Percentiles rank a stretch among this genome's conserved stretches.
These are phyloP conservation scores for Aspergillus sclerotioniger DNA, from an alignment of 495 filamentous ascomycete species.

Conservation along the genomic window DNA sequence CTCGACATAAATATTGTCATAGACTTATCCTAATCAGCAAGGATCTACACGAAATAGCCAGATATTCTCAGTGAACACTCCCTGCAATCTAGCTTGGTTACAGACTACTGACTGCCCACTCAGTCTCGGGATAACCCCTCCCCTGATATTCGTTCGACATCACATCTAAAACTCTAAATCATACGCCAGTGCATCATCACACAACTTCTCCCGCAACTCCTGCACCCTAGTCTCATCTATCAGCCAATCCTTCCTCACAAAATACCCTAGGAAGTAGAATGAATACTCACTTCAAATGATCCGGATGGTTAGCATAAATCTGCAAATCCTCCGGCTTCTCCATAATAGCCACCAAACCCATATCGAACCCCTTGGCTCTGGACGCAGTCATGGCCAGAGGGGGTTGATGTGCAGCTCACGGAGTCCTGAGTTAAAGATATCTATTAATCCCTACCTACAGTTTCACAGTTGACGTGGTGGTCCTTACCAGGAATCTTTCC, in stretches of 20 bases:
- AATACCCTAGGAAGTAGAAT: neutral
- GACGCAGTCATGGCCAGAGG: slow-evolving; percentile 40
- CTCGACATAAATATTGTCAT: no score
- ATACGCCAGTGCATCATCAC: slow-evolving; percentile 46
- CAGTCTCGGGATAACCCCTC: no score
- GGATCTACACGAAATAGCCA: no score
- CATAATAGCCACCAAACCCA: slow-evolving; percentile 44
- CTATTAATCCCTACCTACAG: no score
- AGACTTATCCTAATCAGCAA: no score
- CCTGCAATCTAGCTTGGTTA: no score
- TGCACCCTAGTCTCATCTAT: slow-evolving; percentile 28
- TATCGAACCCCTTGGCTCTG: slow-evolving; percentile 42
- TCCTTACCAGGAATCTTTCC: slow-evolving; percentile 28
- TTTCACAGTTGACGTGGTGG: no score
- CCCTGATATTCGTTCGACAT: no score
- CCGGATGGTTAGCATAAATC: slow-evolving; percentile 38
- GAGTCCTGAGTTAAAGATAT: slow-evolving; percentile 25
- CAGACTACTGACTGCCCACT: no score
- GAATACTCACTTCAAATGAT: slow-evolving; percentile 38
- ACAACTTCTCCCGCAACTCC: slow-evolving; percentile 42
- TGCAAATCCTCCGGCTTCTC: slow-evolving; percentile 36
- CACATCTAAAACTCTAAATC: slow-evolving; percentile 37
- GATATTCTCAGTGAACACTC: no score
- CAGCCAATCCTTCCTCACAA: neutral
- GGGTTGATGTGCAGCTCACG: slow-evolving; percentile 29